Conservation (phyloP, 106 monocot genomes). For the Dendrobium huoshanense region DNA sequence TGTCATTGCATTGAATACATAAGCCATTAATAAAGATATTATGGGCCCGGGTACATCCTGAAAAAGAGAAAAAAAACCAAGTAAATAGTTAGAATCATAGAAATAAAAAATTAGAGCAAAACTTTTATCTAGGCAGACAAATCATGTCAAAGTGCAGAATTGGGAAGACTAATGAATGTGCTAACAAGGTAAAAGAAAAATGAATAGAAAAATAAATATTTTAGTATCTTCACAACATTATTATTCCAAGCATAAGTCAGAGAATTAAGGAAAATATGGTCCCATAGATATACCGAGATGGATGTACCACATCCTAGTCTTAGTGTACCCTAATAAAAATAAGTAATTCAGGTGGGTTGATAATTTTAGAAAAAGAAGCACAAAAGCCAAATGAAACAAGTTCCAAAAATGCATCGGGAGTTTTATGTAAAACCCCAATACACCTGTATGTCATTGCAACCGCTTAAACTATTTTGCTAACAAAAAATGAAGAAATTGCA, state of each 20-base stretch:
- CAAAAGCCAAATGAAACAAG: neutral
- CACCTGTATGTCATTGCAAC: neutral
- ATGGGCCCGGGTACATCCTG: conserved; percentile 38
- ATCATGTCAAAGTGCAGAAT: neutral
- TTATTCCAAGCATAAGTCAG: neutral
- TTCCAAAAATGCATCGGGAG: neutral
- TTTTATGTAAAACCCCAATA: neutral
- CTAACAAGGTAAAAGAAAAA: neutral
- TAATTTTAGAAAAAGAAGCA: neutral
- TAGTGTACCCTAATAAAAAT: neutral
- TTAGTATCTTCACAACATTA: neutral
- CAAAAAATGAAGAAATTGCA: neutral
- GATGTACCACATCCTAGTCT: neutral
- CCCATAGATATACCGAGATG: neutral
- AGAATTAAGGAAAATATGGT: neutral
- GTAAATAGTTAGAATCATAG: neutral
- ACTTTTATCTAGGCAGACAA: neutral
- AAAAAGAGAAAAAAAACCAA: conserved; percentile 6
- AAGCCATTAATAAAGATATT: conserved; percentile 64
- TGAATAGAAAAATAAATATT: neutral
- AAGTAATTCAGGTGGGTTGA: neutral
- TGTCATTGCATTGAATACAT: conserved; percentile 92
- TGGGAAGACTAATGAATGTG: neutral
- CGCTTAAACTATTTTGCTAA: neutral
- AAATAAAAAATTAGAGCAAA: neutral